A percentile compares a stretch with the other conserved stretches of the same genome.
Conservation (phyloP, 2,329 filamentous ascomycete genomes). For the Geosmithia flava region DNA sequence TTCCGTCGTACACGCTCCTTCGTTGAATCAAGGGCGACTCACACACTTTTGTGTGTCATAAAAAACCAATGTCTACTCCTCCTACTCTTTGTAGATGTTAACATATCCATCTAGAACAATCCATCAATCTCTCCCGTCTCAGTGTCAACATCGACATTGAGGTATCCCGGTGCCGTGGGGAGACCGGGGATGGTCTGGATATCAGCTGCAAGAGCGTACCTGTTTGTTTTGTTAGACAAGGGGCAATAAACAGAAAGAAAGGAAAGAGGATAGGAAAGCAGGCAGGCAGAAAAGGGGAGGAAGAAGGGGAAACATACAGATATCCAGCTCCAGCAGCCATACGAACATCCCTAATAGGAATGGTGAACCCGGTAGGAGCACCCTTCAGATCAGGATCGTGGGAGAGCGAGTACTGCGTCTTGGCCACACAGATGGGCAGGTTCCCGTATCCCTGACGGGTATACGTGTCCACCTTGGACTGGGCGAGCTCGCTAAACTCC, state of each 20-base stretch:
- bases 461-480: constrained; percentile 94
- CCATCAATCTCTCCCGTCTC: constrained; percentile 82
- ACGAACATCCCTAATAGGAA: constrained; percentile 87
- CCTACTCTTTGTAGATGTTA: no score
- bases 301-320: constrained; percentile 42
- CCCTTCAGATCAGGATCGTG: constrained; percentile 92
- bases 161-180: constrained; percentile 86
- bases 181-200: constrained; percentile 97
- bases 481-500: constrained; percentile 86
- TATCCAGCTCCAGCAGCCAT: constrained; percentile 93
- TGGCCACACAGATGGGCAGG: constrained; percentile 90
- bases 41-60: no score
- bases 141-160: constrained; percentile 78
- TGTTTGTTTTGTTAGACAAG: constrained; percentile 15
- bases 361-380: constrained; percentile 84
- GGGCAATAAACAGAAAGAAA: not conserved
- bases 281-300: not conserved
- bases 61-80: no score
- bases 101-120: constrained; percentile 80
- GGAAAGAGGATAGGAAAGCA: not conserved
- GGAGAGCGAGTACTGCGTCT: constrained; percentile 95
- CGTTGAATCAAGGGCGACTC: no score
- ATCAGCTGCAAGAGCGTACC: constrained; percentile 87
- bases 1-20: no score
- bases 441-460: constrained; percentile 84